Conservation (phyloP, 495 filamentous ascomycete genomes). For the Saxispiralis lemnorum region DNA sequence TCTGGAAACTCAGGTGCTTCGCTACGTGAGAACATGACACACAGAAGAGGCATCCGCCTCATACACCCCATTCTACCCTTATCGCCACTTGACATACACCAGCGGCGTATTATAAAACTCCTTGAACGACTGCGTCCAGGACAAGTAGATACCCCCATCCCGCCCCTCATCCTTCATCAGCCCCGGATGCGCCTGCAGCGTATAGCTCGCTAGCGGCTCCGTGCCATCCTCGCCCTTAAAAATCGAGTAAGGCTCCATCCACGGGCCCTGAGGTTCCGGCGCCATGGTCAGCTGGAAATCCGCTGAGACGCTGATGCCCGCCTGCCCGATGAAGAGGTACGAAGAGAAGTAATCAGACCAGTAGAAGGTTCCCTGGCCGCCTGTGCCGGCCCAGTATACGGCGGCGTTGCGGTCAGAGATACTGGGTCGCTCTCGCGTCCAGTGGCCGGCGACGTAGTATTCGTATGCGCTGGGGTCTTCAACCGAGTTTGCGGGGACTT, state of each 20-base stretch:
- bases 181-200: conserved; percentile 20
- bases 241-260: conserved; percentile 14
- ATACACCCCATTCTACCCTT: neutral
- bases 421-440: conserved; percentile 8
- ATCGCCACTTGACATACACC: conserved; percentile 12
- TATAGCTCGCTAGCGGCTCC: conserved; percentile 4
- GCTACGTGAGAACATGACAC: too few species aligned
- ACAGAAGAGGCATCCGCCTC: too few species aligned
- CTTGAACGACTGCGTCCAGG: conserved; percentile 16
- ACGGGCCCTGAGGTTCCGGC: conserved; percentile 19
- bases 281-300: conserved; percentile 24
- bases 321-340: conserved; percentile 24
- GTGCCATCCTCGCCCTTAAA: too few species aligned
- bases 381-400: conserved; percentile 18
- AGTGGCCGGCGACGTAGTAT: conserved; percentile 7
- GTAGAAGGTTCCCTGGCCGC: conserved; percentile 24
- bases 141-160: conserved; percentile 17
- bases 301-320: conserved; percentile 11
- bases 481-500: conserved; percentile 15
- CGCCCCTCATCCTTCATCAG: conserved; percentile 10
- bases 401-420: conserved; percentile 10
- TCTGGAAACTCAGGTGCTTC: too few species aligned
- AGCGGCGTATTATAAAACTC: conserved; percentile 16
- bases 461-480: conserved; percentile 17
- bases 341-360: conserved; percentile 16